Base-by-base conservation (phyloP, 2,329 filamentous ascomycete species). In the Pseudocercospora fuligena region DNA sequence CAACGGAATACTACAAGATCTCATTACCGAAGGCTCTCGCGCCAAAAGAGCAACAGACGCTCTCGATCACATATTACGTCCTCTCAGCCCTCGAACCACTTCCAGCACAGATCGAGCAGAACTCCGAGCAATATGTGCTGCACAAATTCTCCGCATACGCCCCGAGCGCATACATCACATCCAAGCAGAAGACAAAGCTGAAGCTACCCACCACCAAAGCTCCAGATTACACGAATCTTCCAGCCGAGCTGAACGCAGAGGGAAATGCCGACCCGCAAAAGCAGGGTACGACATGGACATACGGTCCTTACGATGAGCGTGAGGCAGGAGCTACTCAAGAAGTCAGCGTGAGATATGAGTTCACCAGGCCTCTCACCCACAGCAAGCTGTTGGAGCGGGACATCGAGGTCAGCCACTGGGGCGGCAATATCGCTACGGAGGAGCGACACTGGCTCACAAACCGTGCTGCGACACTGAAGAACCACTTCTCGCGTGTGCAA, bases 351-450 rank as follows among this genome's bases (percentile, higher is more conserved):
- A 92, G 95, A 68, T 98, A 97, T 81, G 94, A 99, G 80, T 97
- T 95, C 82, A 97, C 92, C 70, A 96, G 94, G 81, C 94, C 95
- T 12, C 84, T 99, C 65, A 90, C 89, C 51, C 92, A 95, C 76
- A 88, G 93, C 60, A 88, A 89, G 36, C 84, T 88, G 16, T 84
- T 99, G 66, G 92, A 98, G 81, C 90, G 95, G 67, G 94, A 98
- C 75, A 83, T 99, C 69, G 95, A 99, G 80, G 90, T 99, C 74
- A 97, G 92, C 78, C 95, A 98, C 81, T 99, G 95, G 95, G 95
- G 95, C 72, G 95, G 95, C 69, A 99, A 99, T 78, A 82, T 98
- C 62, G 95, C 95, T 1, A 93, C 94, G 59, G 95, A 99, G 82
- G 95, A 99, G 82, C 89, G 92, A 65, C 97, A 97, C 82, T 92